These are phyloP conservation scores for Herpotrichia juniperi DNA, from an alignment of 2,329 filamentous ascomycete species.

Conservation along the genomic window DNA sequence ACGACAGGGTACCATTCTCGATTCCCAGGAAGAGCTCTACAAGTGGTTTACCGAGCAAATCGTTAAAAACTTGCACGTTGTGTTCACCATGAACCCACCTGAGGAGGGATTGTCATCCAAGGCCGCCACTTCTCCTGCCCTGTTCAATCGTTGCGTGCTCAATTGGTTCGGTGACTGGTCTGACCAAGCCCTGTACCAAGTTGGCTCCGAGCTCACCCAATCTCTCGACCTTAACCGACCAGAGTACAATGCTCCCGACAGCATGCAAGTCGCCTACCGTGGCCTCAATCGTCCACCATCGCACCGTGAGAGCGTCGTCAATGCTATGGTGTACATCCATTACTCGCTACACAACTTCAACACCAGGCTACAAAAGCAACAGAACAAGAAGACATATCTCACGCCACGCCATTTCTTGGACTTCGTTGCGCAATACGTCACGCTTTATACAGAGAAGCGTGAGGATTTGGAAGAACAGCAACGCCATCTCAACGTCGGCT, in stretches of 20 bases:
- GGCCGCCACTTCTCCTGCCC: conserved; percentile 92
- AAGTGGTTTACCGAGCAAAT: conserved; percentile 99
- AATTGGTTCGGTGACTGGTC: conserved; percentile 99
- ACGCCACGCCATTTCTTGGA: conserved; percentile 97
- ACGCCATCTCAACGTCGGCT: conserved; percentile 94
- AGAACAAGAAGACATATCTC: conserved; percentile 89
- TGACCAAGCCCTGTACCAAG: conserved; percentile 97
- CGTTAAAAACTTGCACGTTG: conserved; percentile 97
- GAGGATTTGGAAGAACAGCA: conserved; percentile 99
- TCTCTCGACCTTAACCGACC: conserved; percentile 93
- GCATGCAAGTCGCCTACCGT: conserved; percentile 89
- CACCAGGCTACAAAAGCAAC: conserved; percentile 83
- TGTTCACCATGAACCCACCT: conserved; percentile 99
- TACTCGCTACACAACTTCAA: conserved; percentile 94
- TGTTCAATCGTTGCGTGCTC: conserved; percentile 99
- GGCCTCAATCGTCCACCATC: conserved; percentile 83
- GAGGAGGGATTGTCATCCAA: conserved; percentile 94
- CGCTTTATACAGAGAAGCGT: conserved; percentile 96
- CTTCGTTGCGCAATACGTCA: conserved; percentile 97
- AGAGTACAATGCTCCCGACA: conserved; percentile 85
- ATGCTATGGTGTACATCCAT: conserved; percentile 99
- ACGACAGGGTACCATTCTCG: conserved; percentile 89
- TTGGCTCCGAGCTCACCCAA: conserved; percentile 92
- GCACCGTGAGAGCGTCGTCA: conserved; percentile 90
- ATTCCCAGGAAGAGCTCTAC: conserved; percentile 99